Evolutionary conservation across 1,139 yeast genomes (phyloP), one percentile per base, ranked within the genome.

Genomic region (Hemisphaericaspora subhashii): DNA sequence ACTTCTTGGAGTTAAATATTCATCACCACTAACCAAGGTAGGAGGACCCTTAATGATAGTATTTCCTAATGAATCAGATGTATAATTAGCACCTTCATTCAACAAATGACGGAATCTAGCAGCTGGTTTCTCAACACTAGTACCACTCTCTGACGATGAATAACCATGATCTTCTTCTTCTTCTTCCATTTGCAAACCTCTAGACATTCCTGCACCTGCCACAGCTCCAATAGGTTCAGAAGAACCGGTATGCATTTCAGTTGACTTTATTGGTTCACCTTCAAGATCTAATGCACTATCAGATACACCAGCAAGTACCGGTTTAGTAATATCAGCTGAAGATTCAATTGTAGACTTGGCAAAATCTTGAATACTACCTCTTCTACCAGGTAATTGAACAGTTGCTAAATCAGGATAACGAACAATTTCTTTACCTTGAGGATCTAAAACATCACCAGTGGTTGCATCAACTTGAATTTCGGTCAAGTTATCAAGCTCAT

Each of bases 391-490:
- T 15, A 12, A 10, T 16, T 28, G 31, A 15, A 9, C 16, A 10
- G 21, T 28, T 12, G 47, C 37, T 27, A 43, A 42, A 31, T 46
- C 50, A 6, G 45, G 40, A 32, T 41, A 47, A n/a, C 36, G 40
- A 8, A 45, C 52, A 39, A 50, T 43, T 38, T 41, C 46, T 28
- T 39, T 38, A 11, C 65, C 67, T 13, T 50, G 45, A 38, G 65
- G 68, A 43, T 66, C 66, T 20, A 60, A 55, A 17, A 66, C 63
- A 15, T 51, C 44, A 10, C 72, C 72, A 23, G 62, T 53, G 8
- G 38, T 37, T 13, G 67, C 64, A 46, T 66, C 63, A 29, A 66
- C 62, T 37, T 48, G 59, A 31, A 66, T 49, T 39, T 59, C 66
- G 40, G 57, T 54, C 15, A 57, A 58, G 10, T 46, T 42, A 3